Evolutionary conservation across 2,329 filamentous ascomycete genomes (phyloP), one percentile per base, ranked within the genome.

Genomic region (Neonectria faginata): DNA sequence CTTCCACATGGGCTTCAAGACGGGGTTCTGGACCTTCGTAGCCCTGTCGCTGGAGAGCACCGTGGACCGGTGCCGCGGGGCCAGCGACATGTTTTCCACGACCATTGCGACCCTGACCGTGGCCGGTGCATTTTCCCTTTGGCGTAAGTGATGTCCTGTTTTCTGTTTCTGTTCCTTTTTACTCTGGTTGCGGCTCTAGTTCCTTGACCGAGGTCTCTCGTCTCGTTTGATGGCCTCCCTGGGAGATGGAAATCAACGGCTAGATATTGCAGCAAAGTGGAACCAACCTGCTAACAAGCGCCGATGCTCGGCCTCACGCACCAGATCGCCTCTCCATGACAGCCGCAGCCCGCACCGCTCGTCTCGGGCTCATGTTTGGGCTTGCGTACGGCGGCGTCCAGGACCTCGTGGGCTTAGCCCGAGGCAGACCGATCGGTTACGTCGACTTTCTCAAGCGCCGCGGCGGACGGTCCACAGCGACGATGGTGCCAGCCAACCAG

Each of bases 21-120:
- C 97, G 6, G 88, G 88, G 5, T 82, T 91, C 50, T 94, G 94
- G 87, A 92, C 89, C 2, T 86, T 88, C 18, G 82, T 91, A 54
- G 96, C 97, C 74, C 90, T 97, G 74, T 83, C 89, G 7, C 88
- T 96, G 53, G 96, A 98, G 81, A 92, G 95, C 78, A 90, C 92
- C 60, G 90, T 97, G 55, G 94, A 97, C 80, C 84, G 89, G 6
- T 90, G 89, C 70, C 84, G 89, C 54, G 86, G 87, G 47, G 83
- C 84, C 60, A 88, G 89, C 77, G 95, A 98, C 79, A 89, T 94
- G 74, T 76, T 93, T 72, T 95, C 91, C 68, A 97, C 92, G 1
- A 88, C 93, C 6, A 85, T 94, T 62, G 94, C 96, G 27, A 94
- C 92, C 51, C 82, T 97, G 77, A 91, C 92, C 0, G 91, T 96